Evolutionary conservation across 371 early-diverging fungal genomes (phyloP).

Genomic region (Batkoa obscura): DNA sequence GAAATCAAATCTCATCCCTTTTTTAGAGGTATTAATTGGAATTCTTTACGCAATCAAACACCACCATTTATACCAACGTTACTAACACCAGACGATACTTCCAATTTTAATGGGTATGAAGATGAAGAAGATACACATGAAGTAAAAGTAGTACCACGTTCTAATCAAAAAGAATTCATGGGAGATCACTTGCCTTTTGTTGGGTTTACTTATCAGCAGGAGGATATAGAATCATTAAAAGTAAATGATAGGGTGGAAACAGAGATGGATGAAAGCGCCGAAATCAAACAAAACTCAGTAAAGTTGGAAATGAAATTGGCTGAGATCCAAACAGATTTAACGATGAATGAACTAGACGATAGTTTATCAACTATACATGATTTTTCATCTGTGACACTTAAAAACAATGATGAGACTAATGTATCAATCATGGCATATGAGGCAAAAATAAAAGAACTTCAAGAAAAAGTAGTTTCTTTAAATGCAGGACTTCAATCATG

Average conservation of each 20-base stretch:
- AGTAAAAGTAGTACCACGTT: not conserved
- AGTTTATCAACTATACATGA: not conserved
- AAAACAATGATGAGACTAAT: not conserved
- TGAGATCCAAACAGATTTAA: not conserved
- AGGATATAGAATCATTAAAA: not conserved
- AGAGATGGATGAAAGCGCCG: not conserved
- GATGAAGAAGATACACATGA: not conserved
- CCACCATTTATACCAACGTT: conserved; percentile 5
- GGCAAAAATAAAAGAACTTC: not conserved
- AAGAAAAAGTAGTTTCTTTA: not conserved
- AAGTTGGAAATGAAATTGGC: not conserved
- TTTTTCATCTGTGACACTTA: not conserved
- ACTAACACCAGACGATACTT: not conserved
- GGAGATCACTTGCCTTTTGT: conserved; percentile 66
- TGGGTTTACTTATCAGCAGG: conserved; percentile 48
- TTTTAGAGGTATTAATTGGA: conserved; percentile 53
- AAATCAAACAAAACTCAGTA: not conserved
- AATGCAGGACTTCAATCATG: not conserved
- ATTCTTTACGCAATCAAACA: conserved; percentile 20
- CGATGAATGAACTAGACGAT: not conserved
- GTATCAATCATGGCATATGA: not conserved
- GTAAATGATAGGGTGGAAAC: not conserved
- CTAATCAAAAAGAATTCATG: conserved; percentile 24
- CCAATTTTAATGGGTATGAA: conserved; percentile 4
- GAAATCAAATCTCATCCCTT: conserved; percentile 62